A percentile compares a stretch with the other conserved stretches of the same genome.
Conservation (phyloP, 208 protist genomes). For the Wallacemonas sp. region DNA sequence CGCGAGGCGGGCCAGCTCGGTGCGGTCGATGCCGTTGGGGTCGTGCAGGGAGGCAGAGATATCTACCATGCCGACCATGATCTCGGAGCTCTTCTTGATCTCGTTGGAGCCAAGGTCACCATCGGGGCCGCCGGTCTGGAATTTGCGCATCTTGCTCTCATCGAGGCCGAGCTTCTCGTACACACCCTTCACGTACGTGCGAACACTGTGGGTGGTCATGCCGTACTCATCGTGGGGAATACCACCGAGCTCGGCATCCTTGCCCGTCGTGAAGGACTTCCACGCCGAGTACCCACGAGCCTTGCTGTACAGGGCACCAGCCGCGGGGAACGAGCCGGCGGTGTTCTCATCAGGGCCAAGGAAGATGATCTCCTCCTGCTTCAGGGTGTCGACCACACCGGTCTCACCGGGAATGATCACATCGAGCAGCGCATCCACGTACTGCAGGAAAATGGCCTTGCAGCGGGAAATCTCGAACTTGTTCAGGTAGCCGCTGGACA, state of each 20-base stretch:
- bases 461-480: constrained; percentile 69
- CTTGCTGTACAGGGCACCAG: constrained; percentile 81
- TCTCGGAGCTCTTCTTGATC: constrained; percentile 93
- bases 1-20: constrained; percentile 88
- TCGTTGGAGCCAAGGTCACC: constrained; percentile 97
- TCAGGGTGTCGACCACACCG: constrained; percentile 82
- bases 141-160: constrained; percentile 90
- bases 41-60: constrained; percentile 94
- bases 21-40: constrained; percentile 88
- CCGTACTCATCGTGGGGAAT: constrained; percentile 96
- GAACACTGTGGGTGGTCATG: constrained; percentile 96
- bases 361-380: constrained; percentile 93
- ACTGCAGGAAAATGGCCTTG: constrained; percentile 92
- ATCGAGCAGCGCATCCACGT: constrained; percentile 94
- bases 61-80: constrained; percentile 93
- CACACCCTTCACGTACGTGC: constrained; percentile 91
- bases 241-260: constrained; percentile 89
- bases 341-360: constrained; percentile 96
- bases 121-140: constrained; percentile 96
- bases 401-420: constrained; percentile 79
- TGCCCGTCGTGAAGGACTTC: constrained; percentile 97
- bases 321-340: constrained; percentile 82
- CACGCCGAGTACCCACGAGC: constrained; percentile 85
- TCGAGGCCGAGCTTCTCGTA: constrained; percentile 86
- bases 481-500: constrained; percentile 73